A percentile compares a stretch with the other conserved stretches of the same genome.
Conservation (phyloP, 1,139 yeast species). For the Hyphopichia khmerensis region DNA sequence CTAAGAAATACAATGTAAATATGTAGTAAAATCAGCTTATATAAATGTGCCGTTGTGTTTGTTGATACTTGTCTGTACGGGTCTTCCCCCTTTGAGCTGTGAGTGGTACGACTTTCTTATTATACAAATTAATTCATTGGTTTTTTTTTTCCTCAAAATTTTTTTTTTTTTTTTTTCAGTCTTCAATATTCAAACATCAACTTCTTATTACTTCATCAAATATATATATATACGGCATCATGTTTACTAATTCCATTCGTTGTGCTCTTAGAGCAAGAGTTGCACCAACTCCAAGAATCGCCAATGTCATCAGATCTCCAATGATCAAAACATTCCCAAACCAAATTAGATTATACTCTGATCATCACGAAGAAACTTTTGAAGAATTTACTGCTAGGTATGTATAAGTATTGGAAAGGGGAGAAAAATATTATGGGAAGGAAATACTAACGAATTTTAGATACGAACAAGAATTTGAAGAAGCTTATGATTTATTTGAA, state of each 20-base stretch:
- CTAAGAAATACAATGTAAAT: too few species aligned
- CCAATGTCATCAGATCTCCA: slow-evolving; percentile 20
- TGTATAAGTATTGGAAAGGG: slow-evolving; percentile 14
- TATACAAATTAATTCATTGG: too few species aligned
- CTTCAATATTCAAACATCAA: neutral
- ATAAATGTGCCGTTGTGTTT: too few species aligned
- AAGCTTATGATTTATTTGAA: slow-evolving; percentile 96
- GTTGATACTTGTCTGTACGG: too few species aligned
- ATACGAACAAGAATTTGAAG: slow-evolving; percentile 96
- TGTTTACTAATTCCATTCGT: slow-evolving; percentile 55
- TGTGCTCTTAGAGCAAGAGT: slow-evolving; percentile 50
- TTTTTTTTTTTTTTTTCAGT: neutral
- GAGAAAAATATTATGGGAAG: too few species aligned
- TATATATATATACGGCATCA: slow-evolving; percentile 10
- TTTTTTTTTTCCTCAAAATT: too few species aligned
- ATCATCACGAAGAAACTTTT: slow-evolving; percentile 84
- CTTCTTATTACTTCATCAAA: neutral
- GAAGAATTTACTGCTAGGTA: slow-evolving; percentile 89
- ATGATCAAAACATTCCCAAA: slow-evolving; percentile 12
- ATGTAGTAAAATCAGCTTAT: too few species aligned
- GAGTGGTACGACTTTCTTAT: too few species aligned
- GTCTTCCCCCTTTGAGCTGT: too few species aligned
- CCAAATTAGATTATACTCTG: slow-evolving; percentile 65
- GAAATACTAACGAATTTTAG: slow-evolving; percentile 22
- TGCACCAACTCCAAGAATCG: slow-evolving; percentile 25